Conservation (phyloP, 2,329 filamentous ascomycete species). For the Chrysoporthe cubensis region DNA sequence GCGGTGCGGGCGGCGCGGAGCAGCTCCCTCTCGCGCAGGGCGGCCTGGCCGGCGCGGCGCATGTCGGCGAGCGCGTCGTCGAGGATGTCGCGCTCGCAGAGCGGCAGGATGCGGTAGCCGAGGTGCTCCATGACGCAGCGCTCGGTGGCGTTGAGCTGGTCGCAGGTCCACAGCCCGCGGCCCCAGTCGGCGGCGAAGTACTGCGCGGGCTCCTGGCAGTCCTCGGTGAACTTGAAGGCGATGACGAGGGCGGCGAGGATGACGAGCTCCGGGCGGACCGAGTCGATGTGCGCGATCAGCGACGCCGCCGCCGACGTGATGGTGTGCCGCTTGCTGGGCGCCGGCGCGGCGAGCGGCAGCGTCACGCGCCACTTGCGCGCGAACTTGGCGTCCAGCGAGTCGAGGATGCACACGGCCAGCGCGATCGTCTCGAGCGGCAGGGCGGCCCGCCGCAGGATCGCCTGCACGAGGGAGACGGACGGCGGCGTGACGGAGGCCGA, state of each 20-base stretch:
- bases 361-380: constrained; percentile 64
- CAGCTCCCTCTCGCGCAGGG: constrained; percentile 25
- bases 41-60: constrained; percentile 56
- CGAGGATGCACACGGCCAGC: constrained; percentile 68
- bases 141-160: constrained; percentile 68
- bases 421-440: constrained; percentile 66
- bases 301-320: constrained; percentile 45
- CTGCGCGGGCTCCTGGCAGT: constrained; percentile 56
- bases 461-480: constrained; percentile 63
- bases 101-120: constrained; percentile 64
- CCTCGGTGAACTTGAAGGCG: constrained; percentile 68
- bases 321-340: constrained; percentile 51
- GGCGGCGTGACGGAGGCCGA: constrained; percentile 63
- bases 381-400: constrained; percentile 66
- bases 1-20: constrained; percentile 27
- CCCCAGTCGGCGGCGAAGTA: constrained; percentile 61
- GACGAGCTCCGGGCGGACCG: constrained; percentile 64
- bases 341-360: constrained; percentile 52
- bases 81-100: constrained; percentile 61
- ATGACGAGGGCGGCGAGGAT: constrained; percentile 65
- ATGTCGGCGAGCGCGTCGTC: constrained; percentile 66
- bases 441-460: constrained; percentile 60
- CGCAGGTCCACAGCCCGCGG: constrained; percentile 58
- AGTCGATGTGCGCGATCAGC: constrained; percentile 57
- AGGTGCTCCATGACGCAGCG: constrained; percentile 67